Evolutionary conservation across 495 filamentous ascomycete species (phyloP), one percentile per base, ranked within the genome.

Genomic region (Xylaria telfairii): DNA sequence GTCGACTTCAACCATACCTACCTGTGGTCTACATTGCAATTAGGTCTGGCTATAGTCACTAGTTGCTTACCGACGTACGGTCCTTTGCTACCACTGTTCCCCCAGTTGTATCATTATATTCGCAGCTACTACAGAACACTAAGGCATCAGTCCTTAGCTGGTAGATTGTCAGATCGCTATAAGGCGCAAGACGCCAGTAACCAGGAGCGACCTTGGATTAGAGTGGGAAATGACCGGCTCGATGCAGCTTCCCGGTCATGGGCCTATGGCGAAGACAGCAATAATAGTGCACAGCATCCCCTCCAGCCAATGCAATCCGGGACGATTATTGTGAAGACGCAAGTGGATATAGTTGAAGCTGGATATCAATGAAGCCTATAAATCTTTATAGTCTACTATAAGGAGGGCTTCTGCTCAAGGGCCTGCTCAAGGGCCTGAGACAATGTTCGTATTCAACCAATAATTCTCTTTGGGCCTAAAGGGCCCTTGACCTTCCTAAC

Each of bases 311-410:
- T 62, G 6, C 59, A 24, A 24, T 8, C 32, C 7, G 15, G 59
- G 32, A n/a, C 34, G 39, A 62, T 44, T 44, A 17, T 62, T n/a
- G 59, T 62, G n/a, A 24, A 62, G 24, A 62, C 34, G 37, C 17
- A n/a, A 24, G 59, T 62, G 59, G 34, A 62, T 41, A 34, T 62
- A 3, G 54, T 57, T 57, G n/a, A n/a, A n/a, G n/a, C n/a, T n/a
- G n/a, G n/a, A n/a, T n/a, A n/a, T n/a, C n/a, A n/a, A n/a, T n/a
- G n/a, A n/a, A n/a, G n/a, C n/a, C n/a, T n/a, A n/a, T n/a, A n/a
- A n/a, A n/a, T n/a, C n/a, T n/a, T n/a, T n/a, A n/a, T n/a, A n/a
- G n/a, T n/a, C n/a, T n/a, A n/a, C n/a, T n/a, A n/a, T n/a, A n/a
- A n/a, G n/a, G n/a, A n/a, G n/a, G n/a, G n/a, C n/a, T n/a, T n/a